Evolutionary conservation across 78 protist genomes (phyloP).

Genomic region (Dictyostelium intermedium): DNA sequence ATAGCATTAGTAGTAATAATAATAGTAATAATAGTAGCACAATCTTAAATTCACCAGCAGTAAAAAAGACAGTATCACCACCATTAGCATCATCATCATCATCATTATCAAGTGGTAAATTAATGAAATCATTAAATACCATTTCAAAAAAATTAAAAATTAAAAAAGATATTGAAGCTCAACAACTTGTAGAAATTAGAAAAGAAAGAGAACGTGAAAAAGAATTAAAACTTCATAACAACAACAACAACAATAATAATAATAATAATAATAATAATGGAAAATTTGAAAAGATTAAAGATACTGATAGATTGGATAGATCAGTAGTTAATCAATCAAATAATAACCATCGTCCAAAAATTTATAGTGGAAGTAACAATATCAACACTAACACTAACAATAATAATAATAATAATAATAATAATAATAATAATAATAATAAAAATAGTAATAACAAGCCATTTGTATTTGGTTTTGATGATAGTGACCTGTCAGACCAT

Average conservation of each 20-base stretch:
- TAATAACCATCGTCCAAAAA: not conserved
- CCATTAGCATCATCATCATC: not conserved
- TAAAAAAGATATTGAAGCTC: conserved; percentile 1
- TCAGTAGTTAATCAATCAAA: not conserved
- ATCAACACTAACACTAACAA: too few relatives aligned
- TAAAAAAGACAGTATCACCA: not conserved
- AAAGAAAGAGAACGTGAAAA: conserved; percentile 19
- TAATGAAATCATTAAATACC: not conserved
- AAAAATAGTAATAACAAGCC: not conserved
- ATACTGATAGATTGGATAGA: not conserved
- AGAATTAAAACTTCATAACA: not conserved
- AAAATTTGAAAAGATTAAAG: not conserved
- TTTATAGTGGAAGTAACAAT: not conserved
- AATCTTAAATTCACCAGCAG: not conserved
- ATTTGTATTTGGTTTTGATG: not conserved
- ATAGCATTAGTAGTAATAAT: too few relatives aligned
- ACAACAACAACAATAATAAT: not conserved
- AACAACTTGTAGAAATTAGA: not conserved
- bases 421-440: not conserved
- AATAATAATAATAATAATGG: not conserved
- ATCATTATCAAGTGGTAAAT: not conserved
- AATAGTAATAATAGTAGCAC: not conserved
- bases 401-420: too few relatives aligned
- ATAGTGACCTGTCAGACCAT: not conserved
- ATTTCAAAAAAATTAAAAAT: conserved; percentile 1